A percentile compares a stretch with the other conserved stretches of the same genome.
These are phyloP conservation scores for Pseudevernia furfuracea DNA, from an alignment of 495 filamentous ascomycete species.

Conservation along the genomic window DNA sequence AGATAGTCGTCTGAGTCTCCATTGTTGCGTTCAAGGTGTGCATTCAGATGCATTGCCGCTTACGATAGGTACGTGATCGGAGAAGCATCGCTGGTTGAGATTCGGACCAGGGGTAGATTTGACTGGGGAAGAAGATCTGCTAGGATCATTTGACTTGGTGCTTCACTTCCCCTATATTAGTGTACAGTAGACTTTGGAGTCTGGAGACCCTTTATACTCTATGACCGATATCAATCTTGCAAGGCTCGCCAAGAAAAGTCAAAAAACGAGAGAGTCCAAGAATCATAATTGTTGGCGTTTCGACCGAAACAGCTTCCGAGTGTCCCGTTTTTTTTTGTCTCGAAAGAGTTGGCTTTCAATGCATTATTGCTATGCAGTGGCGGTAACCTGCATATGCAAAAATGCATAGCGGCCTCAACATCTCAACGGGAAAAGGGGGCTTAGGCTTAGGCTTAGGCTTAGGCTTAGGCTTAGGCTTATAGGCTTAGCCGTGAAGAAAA, in stretches of 20 bases:
- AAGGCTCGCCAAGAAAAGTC: neutral
- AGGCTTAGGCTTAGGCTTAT: neutral
- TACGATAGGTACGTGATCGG: neutral
- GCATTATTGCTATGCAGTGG: neutral
- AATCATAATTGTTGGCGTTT: neutral
- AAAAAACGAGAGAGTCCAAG: neutral
- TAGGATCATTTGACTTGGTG: neutral
- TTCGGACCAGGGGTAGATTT: neutral
- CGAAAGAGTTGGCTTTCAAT: neutral
- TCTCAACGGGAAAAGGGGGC: neutral
- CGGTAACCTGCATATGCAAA: neutral
- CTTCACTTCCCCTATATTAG: neutral
- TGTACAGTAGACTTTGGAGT: neutral
- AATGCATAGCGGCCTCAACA: conserved; percentile 2
- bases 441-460: neutral
- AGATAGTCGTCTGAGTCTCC: neutral
- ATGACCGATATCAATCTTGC: neutral
- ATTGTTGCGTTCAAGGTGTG: neutral
- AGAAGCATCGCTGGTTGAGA: neutral
- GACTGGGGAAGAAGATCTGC: conserved; percentile 2
- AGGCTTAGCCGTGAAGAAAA: neutral
- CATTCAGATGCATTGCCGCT: neutral
- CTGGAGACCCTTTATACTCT: neutral
- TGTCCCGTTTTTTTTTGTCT: neutral
- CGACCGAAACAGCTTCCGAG: neutral